Conservation (phyloP, 345 rosid species). For the Crucihimalaya himalaica region DNA sequence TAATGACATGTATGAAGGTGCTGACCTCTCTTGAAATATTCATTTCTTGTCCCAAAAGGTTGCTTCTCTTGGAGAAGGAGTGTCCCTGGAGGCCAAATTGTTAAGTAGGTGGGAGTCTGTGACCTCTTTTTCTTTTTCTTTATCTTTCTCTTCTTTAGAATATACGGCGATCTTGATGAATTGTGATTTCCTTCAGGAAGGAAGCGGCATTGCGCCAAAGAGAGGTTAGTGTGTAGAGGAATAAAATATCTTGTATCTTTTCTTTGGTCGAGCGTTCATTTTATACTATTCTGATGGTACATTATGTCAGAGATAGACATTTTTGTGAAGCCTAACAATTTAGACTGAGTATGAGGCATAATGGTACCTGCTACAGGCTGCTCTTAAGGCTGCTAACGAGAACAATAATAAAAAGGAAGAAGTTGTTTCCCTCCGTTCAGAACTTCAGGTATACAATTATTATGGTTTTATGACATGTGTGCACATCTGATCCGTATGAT, state of each 20-base stretch:
- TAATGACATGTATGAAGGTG: not conserved
- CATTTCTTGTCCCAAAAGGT: slow-evolving; percentile 51
- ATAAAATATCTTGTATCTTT: not conserved
- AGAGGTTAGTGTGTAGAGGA: slow-evolving; percentile 56
- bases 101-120: slow-evolving; percentile 63
- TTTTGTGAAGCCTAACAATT: not conserved
- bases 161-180: slow-evolving; percentile 7
- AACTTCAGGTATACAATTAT: slow-evolving; percentile 51
- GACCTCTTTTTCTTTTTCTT: slow-evolving; percentile 12
- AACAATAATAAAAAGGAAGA: slow-evolving; percentile 67
- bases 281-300: slow-evolving; percentile 13
- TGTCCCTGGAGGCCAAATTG: slow-evolving; percentile 89
- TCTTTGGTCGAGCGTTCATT: not conserved
- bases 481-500: slow-evolving; percentile 6
- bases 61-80: slow-evolving; percentile 95
- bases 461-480: slow-evolving; percentile 22
- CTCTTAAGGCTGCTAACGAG: slow-evolving; percentile 80
- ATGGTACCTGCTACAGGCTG: slow-evolving; percentile 56
- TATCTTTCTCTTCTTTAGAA: slow-evolving; percentile 12
- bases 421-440: slow-evolving; percentile 61
- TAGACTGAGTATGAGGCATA: slow-evolving; percentile 12
- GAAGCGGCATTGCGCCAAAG: slow-evolving; percentile 85
- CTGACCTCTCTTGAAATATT: slow-evolving; percentile 1
- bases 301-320: slow-evolving; percentile 1
- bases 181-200: slow-evolving; percentile 52